Evolutionary conservation across 2,329 filamentous ascomycete genomes (phyloP), one percentile per base, ranked within the genome.

Genomic region (Hymenoscyphus repandus): DNA sequence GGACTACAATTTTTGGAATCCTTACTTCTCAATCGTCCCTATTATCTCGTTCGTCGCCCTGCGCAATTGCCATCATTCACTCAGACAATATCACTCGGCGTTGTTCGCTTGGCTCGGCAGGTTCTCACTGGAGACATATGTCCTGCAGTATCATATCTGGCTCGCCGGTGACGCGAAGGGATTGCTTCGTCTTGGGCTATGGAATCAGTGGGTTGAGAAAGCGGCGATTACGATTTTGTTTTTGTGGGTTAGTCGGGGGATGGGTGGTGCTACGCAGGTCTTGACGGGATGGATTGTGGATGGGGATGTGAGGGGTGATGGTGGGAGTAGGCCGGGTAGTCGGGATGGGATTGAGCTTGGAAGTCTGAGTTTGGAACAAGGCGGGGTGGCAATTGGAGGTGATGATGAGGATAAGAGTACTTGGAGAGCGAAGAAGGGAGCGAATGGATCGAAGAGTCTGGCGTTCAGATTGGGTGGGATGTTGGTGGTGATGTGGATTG

Each of bases 111-210:
- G 72, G 68, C 64, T 85, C 2, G 81, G 82, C 1, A 69, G 70
- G 5, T 75, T 74, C 51, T 79, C 79, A 0, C 72, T 83, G 1
- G 82, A 85, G 64, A 75, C 78, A 0, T 82, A 79, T 55, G 70
- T 81, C 5, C 67, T 85, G 34, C 79, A 83, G 56, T 76, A 76
- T 61, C 82, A 86, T 62, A 70, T 83, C 47, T 82, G 78, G 74
- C 72, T 85, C 7, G 79, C 78, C 1, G 78, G 74, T 2, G 79
- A 85, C 58, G 76, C 77, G 2, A 75, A 72, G 31, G 78, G 76
- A 0, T 57, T 78, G 3, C 69, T 85, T 6, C 60, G 70, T 33
- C 34, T 63, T 22, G 62, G 64, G 4, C 40, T 66, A 3, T 59
- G 50, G 50, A 63, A 65, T 52, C 63, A 62, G 40, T 65, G 62